Evolutionary conservation across 345 rosid species (phyloP).

Genomic region (Balakata baccata): DNA sequence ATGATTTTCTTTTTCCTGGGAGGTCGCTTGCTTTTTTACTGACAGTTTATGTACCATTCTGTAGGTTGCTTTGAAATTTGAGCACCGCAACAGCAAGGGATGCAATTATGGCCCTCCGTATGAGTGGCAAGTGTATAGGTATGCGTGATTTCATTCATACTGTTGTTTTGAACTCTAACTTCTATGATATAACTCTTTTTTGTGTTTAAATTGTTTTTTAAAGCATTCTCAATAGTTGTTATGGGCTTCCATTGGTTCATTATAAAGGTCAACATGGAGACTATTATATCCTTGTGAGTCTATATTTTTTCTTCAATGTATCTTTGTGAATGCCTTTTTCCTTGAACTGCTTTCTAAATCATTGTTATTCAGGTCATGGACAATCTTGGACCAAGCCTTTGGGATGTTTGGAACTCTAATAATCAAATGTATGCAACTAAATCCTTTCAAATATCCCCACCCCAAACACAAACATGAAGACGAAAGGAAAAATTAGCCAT

Average conservation of each 20-base stretch:
- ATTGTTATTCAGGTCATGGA: constrained; percentile 72
- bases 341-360: neutral
- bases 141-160: constrained; percentile 18
- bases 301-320: neutral
- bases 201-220: neutral
- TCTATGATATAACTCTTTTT: neutral
- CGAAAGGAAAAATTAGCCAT: neutral
- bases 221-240: constrained; percentile 44
- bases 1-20: neutral
- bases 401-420: constrained; percentile 79
- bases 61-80: constrained; percentile 89
- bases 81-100: constrained; percentile 90
- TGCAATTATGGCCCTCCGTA: constrained; percentile 93
- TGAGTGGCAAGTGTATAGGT: constrained; percentile 99
- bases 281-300: constrained; percentile 74
- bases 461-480: neutral
- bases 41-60: neutral
- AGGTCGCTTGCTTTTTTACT: neutral
- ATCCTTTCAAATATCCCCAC: neutral
- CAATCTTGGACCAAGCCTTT: constrained; percentile 92
- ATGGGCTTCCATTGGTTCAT: constrained; percentile 89
- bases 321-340: neutral
- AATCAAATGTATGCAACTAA: constrained; percentile 16
- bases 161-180: neutral
- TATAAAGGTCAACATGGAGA: constrained; percentile 91